phyloP scores from a whole-genome alignment of 805 yeast species.

The Peterozyma xylosa region DNA sequence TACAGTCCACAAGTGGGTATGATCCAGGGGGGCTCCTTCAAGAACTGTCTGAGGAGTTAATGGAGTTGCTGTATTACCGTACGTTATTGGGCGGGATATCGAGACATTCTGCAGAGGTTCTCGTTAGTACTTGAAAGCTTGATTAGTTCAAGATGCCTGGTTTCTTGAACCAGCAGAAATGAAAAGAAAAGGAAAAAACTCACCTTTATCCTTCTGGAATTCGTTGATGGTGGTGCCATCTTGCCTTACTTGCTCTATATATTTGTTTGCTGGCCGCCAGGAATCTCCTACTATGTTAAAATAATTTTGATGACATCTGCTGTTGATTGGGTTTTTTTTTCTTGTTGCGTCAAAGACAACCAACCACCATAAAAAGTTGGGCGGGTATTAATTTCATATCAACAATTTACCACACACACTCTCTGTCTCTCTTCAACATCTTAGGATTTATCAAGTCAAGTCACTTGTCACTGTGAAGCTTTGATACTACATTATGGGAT shows the following conservation, averaged over 20 bases:
- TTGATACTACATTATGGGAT: conserved; percentile 25
- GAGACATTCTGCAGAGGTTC: conserved; percentile 39
- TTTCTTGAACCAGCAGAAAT: no score
- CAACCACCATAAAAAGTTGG: background rate
- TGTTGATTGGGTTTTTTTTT: no score
- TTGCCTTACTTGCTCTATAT: background rate
- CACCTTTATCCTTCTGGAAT: conserved; percentile 17
- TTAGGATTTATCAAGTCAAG: background rate
- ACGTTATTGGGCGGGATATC: conserved; percentile 69
- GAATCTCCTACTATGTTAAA: background rate
- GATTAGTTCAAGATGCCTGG: no score
- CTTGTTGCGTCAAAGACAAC: background rate
- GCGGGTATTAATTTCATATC: background rate
- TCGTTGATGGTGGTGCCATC: conserved; percentile 25
- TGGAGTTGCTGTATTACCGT: conserved; percentile 76
- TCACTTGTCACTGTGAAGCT: background rate
- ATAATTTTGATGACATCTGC: background rate
- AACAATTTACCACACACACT: background rate
- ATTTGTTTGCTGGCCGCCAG: background rate
- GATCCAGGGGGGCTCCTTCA: conserved; percentile 70
- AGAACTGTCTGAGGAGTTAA: conserved; percentile 46
- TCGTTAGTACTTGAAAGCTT: no score
- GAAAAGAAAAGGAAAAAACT: no score
- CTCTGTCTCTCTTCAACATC: background rate
- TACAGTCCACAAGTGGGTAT: conserved; percentile 94